Conservation (phyloP, 192 early-diverging fungal genomes). For the Entomortierella parvispora region DNA sequence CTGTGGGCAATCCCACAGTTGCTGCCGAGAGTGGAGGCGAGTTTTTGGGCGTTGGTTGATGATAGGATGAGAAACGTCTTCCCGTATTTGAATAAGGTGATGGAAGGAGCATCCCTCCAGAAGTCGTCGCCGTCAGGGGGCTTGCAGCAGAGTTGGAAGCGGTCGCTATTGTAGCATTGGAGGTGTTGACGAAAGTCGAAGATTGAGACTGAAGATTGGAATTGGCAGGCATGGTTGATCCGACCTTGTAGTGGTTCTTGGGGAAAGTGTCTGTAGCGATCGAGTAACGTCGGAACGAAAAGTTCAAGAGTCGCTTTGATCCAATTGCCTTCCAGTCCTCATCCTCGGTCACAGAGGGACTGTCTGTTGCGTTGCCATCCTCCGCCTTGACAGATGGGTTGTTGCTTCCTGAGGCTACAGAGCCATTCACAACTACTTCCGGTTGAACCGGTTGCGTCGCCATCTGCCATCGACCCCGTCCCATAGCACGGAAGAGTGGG, state of each 20-base stretch:
- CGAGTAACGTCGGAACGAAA: constrained; percentile 48
- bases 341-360: constrained; percentile 52
- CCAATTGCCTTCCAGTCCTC: constrained; percentile 55
- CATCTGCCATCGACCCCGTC: constrained; percentile 56
- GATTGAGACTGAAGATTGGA: not conserved
- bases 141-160: constrained; percentile 4
- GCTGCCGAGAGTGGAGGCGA: constrained; percentile 48
- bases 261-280: constrained; percentile 52
- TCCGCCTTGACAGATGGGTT: constrained; percentile 21
- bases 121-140: constrained; percentile 10
- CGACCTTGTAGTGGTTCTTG: constrained; percentile 41
- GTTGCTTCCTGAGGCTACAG: not conserved
- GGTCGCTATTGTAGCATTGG: constrained; percentile 8
- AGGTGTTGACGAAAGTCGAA: not conserved
- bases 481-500: constrained; percentile 52
- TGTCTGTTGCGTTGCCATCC: constrained; percentile 37
- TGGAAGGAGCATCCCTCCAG: constrained; percentile 27
- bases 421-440: constrained; percentile 21
- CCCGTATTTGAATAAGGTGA: constrained; percentile 17
- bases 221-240: constrained; percentile 25
- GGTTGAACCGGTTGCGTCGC: constrained; percentile 39
- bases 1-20: constrained; percentile 13
- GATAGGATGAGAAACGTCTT: constrained; percentile 46
- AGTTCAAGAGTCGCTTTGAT: constrained; percentile 42
- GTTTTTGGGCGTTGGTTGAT: constrained; percentile 51